Conservation (phyloP, 2,329 filamentous ascomycete species). For the Cladosporium sp. region DNA sequence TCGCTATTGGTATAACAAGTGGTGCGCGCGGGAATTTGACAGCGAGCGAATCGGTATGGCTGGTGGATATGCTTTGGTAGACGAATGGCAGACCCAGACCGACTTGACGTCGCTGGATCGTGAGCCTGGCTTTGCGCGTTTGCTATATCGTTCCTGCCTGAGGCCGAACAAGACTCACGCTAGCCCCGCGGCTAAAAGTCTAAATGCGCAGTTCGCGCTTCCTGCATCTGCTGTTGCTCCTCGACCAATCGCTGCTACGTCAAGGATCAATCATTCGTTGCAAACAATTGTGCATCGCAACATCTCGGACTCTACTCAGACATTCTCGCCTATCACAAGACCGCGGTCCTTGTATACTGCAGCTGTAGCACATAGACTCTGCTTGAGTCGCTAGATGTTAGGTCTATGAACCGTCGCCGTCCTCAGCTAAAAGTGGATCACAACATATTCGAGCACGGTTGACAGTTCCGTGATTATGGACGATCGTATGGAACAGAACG, state of each 20-base stretch:
- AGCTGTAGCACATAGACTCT: not conserved
- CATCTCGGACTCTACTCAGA: not conserved
- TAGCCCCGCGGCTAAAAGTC: not conserved
- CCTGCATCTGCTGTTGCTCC: not conserved
- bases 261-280: conserved; percentile 2
- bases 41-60: not conserved
- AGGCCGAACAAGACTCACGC: not conserved
- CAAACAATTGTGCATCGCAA: not conserved
- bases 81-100: not conserved
- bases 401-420: conserved; percentile 2
- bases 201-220: conserved; percentile 4
- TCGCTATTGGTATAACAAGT: not conserved
- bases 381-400: not conserved
- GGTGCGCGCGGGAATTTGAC: not conserved
- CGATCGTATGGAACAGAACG: not conserved
- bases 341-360: too few relatives aligned
- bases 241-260: conserved; percentile 2
- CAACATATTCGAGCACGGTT: not conserved
- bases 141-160: not conserved
- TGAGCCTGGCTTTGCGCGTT: conserved; percentile 9
- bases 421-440: not conserved
- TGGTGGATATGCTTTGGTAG: not conserved
- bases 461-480: not conserved
- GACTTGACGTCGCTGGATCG: not conserved
- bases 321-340: not conserved